These are phyloP conservation scores for Leccinum fuscescens DNA, from an alignment of 1,284 basidiomycete species.

Conservation along the genomic window DNA sequence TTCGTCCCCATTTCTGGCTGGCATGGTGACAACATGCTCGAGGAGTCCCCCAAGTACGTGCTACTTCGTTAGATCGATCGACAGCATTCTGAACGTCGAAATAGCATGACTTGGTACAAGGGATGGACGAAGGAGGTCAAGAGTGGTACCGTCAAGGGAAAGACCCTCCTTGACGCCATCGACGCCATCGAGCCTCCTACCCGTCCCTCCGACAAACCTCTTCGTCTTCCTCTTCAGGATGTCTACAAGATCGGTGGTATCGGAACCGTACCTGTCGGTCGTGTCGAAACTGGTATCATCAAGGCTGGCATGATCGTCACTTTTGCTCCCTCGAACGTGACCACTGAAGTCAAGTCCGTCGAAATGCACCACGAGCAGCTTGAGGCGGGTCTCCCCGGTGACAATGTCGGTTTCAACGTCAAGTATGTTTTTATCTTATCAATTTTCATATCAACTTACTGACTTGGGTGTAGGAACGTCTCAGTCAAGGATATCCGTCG, in stretches of 20 bases:
- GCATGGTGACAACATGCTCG: slow-evolving; percentile 99
- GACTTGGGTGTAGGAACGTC: slow-evolving; percentile 77
- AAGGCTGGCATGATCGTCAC: slow-evolving; percentile 99
- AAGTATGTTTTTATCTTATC: slow-evolving; percentile 52
- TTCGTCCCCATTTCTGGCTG: slow-evolving; percentile 99
- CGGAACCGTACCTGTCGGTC: slow-evolving; percentile 99
- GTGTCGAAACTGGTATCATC: slow-evolving; percentile 99
- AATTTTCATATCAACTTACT: background rate
- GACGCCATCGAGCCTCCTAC: slow-evolving; percentile 98
- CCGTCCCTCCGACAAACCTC: slow-evolving; percentile 98
- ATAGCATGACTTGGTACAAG: slow-evolving; percentile 99
- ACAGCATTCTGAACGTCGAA: slow-evolving; percentile 15
- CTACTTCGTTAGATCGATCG: background rate
- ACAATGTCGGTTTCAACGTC: slow-evolving; percentile 99
- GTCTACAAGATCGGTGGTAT: slow-evolving; percentile 99
- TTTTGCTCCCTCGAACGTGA: slow-evolving; percentile 97
- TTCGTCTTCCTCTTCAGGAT: slow-evolving; percentile 99
- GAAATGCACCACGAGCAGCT: slow-evolving; percentile 99
- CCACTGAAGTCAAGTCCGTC: slow-evolving; percentile 99
- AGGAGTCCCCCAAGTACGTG: slow-evolving; percentile 87
- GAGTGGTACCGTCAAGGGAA: slow-evolving; percentile 89
- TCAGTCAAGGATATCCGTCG: slow-evolving; percentile 99
- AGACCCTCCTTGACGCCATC: slow-evolving; percentile 99
- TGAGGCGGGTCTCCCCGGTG: slow-evolving; percentile 91
- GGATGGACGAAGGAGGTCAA: slow-evolving; percentile 98